A percentile compares a stretch with the other conserved stretches of the same genome.
Evolutionary conservation across 176 grass and related monocot species (phyloP).

Genomic region (Secale cereale): DNA sequence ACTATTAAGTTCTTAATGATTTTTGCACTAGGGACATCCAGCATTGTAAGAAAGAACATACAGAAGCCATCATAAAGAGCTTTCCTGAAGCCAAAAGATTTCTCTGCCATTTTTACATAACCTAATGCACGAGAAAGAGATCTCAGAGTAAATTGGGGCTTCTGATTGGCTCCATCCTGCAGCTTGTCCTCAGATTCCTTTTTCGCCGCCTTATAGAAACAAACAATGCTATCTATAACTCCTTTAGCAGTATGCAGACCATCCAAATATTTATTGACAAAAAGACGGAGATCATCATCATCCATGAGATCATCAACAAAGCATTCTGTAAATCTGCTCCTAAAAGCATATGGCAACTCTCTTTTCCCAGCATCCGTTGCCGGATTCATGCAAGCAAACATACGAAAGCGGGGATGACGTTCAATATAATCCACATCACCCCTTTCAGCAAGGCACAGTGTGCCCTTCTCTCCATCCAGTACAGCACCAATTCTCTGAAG

Average conservation of each 20-base stretch:
- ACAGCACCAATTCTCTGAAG: constrained; percentile 93
- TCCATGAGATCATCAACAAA: constrained; percentile 95
- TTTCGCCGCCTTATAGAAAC: constrained; percentile 86
- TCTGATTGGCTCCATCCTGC: constrained; percentile 95
- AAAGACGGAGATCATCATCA: constrained; percentile 73
- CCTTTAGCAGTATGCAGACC: constrained; percentile 34
- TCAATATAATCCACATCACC: constrained; percentile 86
- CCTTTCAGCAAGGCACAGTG: constrained; percentile 89
- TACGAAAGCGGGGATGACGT: constrained; percentile 69
- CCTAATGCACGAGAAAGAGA: constrained; percentile 81
- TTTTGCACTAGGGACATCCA: constrained; percentile 80
- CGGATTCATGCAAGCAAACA: constrained; percentile 99
- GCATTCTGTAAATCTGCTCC: constrained; percentile 92
- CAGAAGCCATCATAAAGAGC: constrained; percentile 96
- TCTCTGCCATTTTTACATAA: constrained; percentile 61
- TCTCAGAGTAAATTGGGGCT: constrained; percentile 93
- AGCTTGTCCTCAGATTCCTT: constrained; percentile 71
- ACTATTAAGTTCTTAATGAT: constrained; percentile 71
- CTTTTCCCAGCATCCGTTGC: constrained; percentile 94
- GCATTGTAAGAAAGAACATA: constrained; percentile 97
- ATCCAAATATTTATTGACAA: constrained; percentile 85
- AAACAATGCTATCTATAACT: constrained; percentile 59
- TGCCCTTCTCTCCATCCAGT: constrained; percentile 77
- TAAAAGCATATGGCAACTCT: constrained; percentile 79
- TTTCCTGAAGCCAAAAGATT: constrained; percentile 70